phyloP scores from a whole-genome alignment of 176 grass and related monocot species.

The Oryza australiensis region DNA sequence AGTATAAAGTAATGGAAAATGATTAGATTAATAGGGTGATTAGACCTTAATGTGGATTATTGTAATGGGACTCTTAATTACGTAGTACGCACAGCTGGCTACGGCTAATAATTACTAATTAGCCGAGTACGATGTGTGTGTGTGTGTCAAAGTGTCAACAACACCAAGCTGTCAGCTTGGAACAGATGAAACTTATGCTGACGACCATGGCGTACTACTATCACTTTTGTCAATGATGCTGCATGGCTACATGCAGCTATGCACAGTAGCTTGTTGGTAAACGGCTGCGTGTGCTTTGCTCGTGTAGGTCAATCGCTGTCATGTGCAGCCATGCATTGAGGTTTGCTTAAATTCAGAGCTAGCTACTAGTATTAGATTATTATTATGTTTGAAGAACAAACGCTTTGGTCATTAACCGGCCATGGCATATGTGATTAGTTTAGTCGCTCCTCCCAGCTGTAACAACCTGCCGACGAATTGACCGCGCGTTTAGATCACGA shows the following conservation, averaged over 20 bases:
- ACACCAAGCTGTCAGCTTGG: background rate
- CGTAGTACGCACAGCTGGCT: slow-evolving; percentile 22
- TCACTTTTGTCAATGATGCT: background rate
- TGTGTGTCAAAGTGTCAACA: slow-evolving; percentile 20
- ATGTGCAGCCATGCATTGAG: background rate
- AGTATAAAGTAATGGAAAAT: background rate
- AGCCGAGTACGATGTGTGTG: slow-evolving; percentile 11
- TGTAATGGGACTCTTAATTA: background rate
- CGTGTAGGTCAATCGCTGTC: background rate
- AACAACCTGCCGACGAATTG: slow-evolving; percentile 26
- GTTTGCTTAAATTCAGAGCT: slow-evolving; percentile 5
- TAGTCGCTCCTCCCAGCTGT: background rate
- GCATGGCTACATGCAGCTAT: background rate
- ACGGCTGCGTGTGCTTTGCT: background rate
- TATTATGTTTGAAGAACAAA: background rate
- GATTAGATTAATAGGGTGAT: slow-evolving; percentile 8
- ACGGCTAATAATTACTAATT: background rate
- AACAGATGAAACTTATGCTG: slow-evolving; percentile 8
- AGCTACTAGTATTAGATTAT: background rate
- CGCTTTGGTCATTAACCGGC: background rate
- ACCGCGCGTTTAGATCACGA: background rate
- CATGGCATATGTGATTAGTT: background rate
- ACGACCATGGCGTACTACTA: background rate
- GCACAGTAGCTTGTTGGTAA: background rate
- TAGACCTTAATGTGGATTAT: background rate